phyloP scores from a whole-genome alignment of 1,284 basidiomycete genomes.

The Hemileia vastatrix region DNA sequence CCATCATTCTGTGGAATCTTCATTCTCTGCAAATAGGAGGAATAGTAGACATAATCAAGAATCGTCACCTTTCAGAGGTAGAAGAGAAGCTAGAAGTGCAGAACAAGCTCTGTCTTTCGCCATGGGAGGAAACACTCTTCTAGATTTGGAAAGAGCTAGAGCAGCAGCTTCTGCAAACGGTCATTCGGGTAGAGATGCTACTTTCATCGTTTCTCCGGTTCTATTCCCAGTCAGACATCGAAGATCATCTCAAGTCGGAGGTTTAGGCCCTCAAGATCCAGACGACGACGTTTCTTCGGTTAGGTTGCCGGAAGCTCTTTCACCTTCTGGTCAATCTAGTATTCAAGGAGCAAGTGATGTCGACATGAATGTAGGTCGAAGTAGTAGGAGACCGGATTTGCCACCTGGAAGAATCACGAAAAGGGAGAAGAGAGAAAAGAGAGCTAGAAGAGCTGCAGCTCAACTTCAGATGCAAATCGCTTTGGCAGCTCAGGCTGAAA shows the following conservation, averaged over 20 bases:
- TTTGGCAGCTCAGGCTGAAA: not conserved
- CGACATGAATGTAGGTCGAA: not conserved
- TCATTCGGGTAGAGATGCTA: slow-evolving; percentile 21
- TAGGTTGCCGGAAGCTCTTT: not conserved
- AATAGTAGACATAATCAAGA: not conserved
- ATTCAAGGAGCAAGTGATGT: not conserved
- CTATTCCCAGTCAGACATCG: slow-evolving; percentile 31
- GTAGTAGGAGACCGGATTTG: not conserved
- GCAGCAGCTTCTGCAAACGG: not conserved
- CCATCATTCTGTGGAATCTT: not conserved
- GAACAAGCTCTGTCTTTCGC: not conserved
- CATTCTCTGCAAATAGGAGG: not conserved
- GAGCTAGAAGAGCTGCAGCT: slow-evolving; percentile 28
- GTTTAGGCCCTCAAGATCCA: not conserved
- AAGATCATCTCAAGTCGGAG: not conserved
- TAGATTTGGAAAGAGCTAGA: not conserved
- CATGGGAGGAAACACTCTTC: not conserved
- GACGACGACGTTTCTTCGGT: not conserved
- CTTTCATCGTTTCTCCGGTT: slow-evolving; percentile 35
- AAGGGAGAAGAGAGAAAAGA: slow-evolving; percentile 34
- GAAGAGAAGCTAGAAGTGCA: not conserved
- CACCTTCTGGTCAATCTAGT: not conserved
- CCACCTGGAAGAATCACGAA: slow-evolving; percentile 31
- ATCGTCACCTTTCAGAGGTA: not conserved
- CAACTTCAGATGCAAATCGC: not conserved